Evolutionary conservation across 108 stramenopile genomes (phyloP), one percentile per base, ranked within the genome.

Genomic region (Pinguiococcus pyrenoidosus): DNA sequence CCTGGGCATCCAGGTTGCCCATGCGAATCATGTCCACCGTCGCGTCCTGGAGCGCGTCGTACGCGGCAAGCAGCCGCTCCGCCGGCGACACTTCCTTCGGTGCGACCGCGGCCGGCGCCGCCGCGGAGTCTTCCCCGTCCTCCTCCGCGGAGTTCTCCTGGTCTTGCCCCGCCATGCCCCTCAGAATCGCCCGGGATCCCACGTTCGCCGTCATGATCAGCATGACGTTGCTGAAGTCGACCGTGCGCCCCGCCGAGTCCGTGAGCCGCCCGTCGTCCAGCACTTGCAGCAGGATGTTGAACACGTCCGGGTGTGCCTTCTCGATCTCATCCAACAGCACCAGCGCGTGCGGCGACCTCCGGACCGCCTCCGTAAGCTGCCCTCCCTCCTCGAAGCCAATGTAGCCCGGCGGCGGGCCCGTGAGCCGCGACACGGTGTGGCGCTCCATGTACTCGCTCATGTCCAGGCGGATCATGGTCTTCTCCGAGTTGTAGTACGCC

Each of bases 121-220:
- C n/a, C n/a, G n/a, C n/a, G n/a, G n/a, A n/a, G n/a, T n/a, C n/a
- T n/a, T n/a, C n/a, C n/a, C n/a, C n/a, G n/a, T n/a, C n/a, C n/a
- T n/a, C n/a, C n/a, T n/a, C n/a, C n/a, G n/a, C n/a, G n/a, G n/a
- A n/a, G n/a, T n/a, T n/a, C n/a, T n/a, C n/a, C n/a, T n/a, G n/a
- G n/a, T n/a, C n/a, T n/a, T n/a, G n/a, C n/a, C n/a, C n/a, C n/a
- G n/a, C n/a, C n/a, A n/a, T n/a, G n/a, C n/a, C n/a, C n/a, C n/a
- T n/a, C n/a, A n/a, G n/a, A n/a, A n/a, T n/a, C n/a, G n/a, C n/a
- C n/a, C n/a, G n/a, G n/a, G n/a, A n/a, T 9, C 87, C 92, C 28
- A 93, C 51, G 50, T 93, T 93, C 13, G 73, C 74, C 1, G 92
- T 93, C 37, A 93, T 54, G 55, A 93, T 83, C 39, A 93, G 66